Conservation (phyloP, 352 stramenopile genomes). For the Phytophthora aleatoria region DNA sequence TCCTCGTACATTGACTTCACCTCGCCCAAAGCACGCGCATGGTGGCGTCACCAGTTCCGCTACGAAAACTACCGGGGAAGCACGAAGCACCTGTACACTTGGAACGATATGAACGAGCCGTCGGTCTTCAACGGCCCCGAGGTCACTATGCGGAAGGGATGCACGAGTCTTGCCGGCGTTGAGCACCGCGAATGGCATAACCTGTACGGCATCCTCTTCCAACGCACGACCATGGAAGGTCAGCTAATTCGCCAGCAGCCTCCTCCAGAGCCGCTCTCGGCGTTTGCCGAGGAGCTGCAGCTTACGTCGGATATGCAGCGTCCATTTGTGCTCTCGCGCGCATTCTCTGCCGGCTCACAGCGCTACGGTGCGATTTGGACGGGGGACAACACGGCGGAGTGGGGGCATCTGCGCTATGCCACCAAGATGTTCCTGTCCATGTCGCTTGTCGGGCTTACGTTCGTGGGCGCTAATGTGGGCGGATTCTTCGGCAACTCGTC, state of each 20-base stretch:
- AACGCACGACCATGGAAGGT: conserved; percentile 95
- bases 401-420: conserved; percentile 95
- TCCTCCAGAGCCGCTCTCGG: conserved; percentile 34
- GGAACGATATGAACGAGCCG: conserved; percentile 99
- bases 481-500: conserved; percentile 98
- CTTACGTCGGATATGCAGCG: conserved; percentile 67
- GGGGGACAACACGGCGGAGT: conserved; percentile 97
- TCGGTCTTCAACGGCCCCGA: conserved; percentile 99
- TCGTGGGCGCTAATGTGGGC: conserved; percentile 97
- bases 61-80: conserved; percentile 95
- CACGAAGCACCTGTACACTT: conserved; percentile 95
- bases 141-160: conserved; percentile 97
- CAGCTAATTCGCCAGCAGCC: conserved; percentile 79
- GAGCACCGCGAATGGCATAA: conserved; percentile 99
- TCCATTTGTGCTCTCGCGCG: conserved; percentile 97
- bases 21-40: conserved; percentile 89
- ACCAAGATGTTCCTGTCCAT: conserved; percentile 98
- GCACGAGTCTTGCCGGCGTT: conserved; percentile 89
- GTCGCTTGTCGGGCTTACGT: conserved; percentile 95
- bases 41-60: conserved; percentile 97
- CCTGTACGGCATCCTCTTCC: conserved; percentile 99
- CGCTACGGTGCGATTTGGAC: conserved; percentile 98
- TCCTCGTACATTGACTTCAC: conserved; percentile 99
- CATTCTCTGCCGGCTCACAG: conserved; percentile 98
- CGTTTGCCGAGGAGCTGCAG: conserved; percentile 51